These are phyloP conservation scores for Bacidia rubella DNA, from an alignment of 495 filamentous ascomycete genomes.

Conservation along the genomic window DNA sequence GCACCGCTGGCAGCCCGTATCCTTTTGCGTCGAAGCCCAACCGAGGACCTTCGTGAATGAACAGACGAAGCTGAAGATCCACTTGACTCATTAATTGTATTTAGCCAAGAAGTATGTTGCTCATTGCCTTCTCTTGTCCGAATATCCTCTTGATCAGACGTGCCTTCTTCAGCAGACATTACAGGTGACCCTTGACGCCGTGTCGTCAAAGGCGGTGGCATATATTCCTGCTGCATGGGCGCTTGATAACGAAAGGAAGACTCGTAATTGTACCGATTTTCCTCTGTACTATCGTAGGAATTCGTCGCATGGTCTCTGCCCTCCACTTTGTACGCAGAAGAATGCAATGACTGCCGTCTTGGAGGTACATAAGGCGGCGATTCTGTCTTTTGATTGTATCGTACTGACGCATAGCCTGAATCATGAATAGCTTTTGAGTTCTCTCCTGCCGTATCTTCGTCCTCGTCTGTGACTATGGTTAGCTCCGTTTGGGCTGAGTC, in stretches of 20 bases:
- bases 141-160: slow-evolving; percentile 8
- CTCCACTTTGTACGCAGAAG: slow-evolving; percentile 13
- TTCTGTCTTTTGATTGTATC: not conserved
- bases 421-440: slow-evolving; percentile 15
- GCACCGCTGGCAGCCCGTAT: slow-evolving; percentile 54
- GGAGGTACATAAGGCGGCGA: slow-evolving; percentile 22
- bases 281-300: not conserved
- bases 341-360: slow-evolving; percentile 27
- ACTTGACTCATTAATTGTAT: slow-evolving; percentile 92
- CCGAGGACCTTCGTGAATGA: slow-evolving; percentile 61
- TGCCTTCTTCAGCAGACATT: slow-evolving; percentile 5
- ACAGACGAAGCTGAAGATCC: slow-evolving; percentile 69
- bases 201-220: slow-evolving; percentile 57
- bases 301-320: slow-evolving; percentile 8
- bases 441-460: slow-evolving; percentile 20
- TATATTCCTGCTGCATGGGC: slow-evolving; percentile 34
- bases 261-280: slow-evolving; percentile 4
- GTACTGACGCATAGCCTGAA: not conserved
- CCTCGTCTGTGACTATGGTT: slow-evolving; percentile 34
- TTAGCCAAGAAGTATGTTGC: slow-evolving; percentile 83
- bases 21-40: slow-evolving; percentile 51
- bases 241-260: slow-evolving; percentile 25
- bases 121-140: slow-evolving; percentile 48
- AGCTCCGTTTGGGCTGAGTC: slow-evolving; percentile 42
- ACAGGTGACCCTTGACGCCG: slow-evolving; percentile 23